Evolutionary conservation across 768 basidiomycete species (phyloP).

Genomic region (Kwoniella sp.): DNA sequence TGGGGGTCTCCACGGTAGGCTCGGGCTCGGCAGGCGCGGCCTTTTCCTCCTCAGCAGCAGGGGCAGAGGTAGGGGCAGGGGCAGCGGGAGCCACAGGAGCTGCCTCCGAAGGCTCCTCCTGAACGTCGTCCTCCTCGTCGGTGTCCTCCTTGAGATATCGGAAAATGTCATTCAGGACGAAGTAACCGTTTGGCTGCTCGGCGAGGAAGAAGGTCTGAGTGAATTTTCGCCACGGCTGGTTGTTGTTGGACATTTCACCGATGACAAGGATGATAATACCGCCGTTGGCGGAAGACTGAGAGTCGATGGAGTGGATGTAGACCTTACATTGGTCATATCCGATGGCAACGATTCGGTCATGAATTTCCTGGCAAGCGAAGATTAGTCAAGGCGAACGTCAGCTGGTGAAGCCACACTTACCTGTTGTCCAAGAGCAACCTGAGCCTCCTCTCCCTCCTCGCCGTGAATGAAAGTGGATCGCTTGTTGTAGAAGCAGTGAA

Average conservation of each 20-base stretch:
- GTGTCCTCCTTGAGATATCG: slow-evolving; percentile 96
- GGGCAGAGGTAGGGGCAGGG: slow-evolving; percentile 12
- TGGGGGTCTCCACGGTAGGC: slow-evolving; percentile 8
- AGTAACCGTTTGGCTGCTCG: slow-evolving; percentile 98
- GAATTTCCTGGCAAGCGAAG: slow-evolving; percentile 69
- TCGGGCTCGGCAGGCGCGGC: slow-evolving; percentile 16
- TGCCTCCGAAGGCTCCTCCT: slow-evolving; percentile 49
- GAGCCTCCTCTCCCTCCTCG: slow-evolving; percentile 89
- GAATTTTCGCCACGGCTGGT: slow-evolving; percentile 93
- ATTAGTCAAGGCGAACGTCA: background rate
- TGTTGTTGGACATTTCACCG: slow-evolving; percentile 94
- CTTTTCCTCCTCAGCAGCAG: slow-evolving; percentile 10
- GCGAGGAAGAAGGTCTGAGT: slow-evolving; percentile 99
- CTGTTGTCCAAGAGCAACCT: slow-evolving; percentile 87
- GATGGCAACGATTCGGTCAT: slow-evolving; percentile 89
- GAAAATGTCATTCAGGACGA: slow-evolving; percentile 99
- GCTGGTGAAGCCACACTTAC: slow-evolving; percentile 55
- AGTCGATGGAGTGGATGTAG: slow-evolving; percentile 97
- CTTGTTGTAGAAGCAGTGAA: slow-evolving; percentile 99
- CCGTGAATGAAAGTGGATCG: slow-evolving; percentile 94
- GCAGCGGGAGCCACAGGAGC: slow-evolving; percentile 17
- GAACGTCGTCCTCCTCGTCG: slow-evolving; percentile 69
- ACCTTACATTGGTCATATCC: slow-evolving; percentile 97
- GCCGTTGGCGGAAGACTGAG: slow-evolving; percentile 86
- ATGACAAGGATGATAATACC: slow-evolving; percentile 99